phyloP scores from a whole-genome alignment of 805 yeast species.

The Metschnikowia colocasiae region DNA sequence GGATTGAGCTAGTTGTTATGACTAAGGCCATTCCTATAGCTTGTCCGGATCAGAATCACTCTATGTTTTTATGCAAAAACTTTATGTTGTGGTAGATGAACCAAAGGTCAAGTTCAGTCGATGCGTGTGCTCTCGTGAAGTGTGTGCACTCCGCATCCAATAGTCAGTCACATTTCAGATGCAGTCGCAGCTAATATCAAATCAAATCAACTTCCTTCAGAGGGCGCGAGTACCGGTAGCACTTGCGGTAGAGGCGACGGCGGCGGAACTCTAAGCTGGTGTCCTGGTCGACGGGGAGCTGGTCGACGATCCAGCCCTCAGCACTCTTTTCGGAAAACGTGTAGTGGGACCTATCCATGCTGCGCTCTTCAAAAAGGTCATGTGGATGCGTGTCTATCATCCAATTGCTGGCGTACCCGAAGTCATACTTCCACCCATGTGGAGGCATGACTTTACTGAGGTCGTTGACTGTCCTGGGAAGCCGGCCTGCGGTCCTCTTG shows the following conservation, averaged over 20 bases:
- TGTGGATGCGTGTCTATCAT: constrained; percentile 51
- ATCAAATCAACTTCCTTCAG: constrained; percentile 4
- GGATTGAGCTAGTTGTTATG: too few species aligned
- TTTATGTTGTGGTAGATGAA: too few species aligned
- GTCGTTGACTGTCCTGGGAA: constrained; percentile 62
- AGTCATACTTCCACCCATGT: constrained; percentile 65
- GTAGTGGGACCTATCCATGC: constrained; percentile 22
- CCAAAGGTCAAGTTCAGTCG: too few species aligned
- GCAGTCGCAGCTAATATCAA: neutral
- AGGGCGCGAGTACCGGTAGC: constrained; percentile 39
- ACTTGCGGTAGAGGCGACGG: constrained; percentile 52
- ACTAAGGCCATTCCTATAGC: too few species aligned
- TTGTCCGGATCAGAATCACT: too few species aligned
- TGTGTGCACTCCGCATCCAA: neutral
- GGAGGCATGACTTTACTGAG: constrained; percentile 65
- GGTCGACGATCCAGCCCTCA: constrained; percentile 49
- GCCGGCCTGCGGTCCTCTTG: constrained; percentile 37
- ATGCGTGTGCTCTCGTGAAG: too few species aligned
- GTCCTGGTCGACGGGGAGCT: constrained; percentile 34
- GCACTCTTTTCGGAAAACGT: constrained; percentile 25
- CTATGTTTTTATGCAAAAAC: too few species aligned
- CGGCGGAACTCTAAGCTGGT: constrained; percentile 50
- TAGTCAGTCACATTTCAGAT: neutral
- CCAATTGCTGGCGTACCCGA: constrained; percentile 56
- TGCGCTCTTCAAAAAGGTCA: constrained; percentile 50